These are phyloP conservation scores for Trypanosomatidae sp. DNA, from an alignment of 208 protist genomes.

Conservation along the genomic window DNA sequence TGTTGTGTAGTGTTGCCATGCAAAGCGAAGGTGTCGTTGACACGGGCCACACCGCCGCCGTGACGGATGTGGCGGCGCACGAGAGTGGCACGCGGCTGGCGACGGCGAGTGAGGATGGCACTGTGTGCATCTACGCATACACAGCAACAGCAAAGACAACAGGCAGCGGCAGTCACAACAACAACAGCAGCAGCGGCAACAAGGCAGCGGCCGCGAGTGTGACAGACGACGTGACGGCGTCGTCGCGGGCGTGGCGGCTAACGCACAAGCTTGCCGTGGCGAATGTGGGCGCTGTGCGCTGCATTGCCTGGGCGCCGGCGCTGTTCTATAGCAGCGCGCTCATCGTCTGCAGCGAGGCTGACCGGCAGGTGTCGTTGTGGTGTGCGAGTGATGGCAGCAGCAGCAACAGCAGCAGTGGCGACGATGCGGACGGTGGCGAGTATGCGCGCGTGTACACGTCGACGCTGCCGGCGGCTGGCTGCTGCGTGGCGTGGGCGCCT, in stretches of 20 bases:
- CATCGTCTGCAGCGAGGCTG: no score
- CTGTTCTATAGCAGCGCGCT: constrained; percentile 39
- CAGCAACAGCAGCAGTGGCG: constrained; percentile 19
- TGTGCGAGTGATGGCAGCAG: constrained; percentile 20
- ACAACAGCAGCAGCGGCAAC: background rate
- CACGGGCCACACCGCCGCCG: constrained; percentile 39
- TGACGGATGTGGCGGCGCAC: constrained; percentile 58
- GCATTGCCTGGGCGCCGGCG: constrained; percentile 65
- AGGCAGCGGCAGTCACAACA: background rate
- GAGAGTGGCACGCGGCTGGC: constrained; percentile 38
- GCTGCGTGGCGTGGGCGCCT: constrained; percentile 65
- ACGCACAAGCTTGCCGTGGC: background rate
- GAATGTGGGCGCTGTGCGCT: constrained; percentile 27
- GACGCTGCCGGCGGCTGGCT: constrained; percentile 19
- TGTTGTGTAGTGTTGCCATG: background rate
- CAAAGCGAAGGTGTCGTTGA: constrained; percentile 31
- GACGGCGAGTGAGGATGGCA: constrained; percentile 54
- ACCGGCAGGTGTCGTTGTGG: no score
- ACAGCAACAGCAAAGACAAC: background rate
- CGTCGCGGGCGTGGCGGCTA: no score
- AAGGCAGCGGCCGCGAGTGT: no score
- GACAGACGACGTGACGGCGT: no score
- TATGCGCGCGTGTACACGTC: constrained; percentile 49
- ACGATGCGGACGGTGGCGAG: constrained; percentile 17
- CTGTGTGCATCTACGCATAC: constrained; percentile 35